phyloP scores from a whole-genome alignment of 139 green algal species.

The Volvox africanus region DNA sequence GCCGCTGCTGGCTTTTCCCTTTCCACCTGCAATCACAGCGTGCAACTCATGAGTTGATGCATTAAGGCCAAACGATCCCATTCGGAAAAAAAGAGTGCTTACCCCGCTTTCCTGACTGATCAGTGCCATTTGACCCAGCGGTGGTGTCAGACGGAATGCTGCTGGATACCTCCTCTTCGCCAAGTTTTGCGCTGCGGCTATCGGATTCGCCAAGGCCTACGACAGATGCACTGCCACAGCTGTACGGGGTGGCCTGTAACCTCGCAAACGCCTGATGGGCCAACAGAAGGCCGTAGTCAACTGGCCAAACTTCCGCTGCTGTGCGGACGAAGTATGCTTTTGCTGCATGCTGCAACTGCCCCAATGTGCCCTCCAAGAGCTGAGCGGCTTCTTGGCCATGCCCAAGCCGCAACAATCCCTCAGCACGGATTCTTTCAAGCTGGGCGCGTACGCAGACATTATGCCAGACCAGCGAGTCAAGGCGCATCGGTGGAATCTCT shows the following conservation, averaged over 20 bases:
- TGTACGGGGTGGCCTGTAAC: background rate
- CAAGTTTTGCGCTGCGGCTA: background rate
- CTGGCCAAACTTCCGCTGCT: background rate
- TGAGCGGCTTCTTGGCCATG: background rate
- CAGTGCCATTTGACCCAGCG: background rate
- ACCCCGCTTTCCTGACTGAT: slow-evolving; percentile 25
- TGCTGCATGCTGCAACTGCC: background rate
- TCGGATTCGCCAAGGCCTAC: background rate
- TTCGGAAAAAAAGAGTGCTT: background rate
- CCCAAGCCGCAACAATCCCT: background rate
- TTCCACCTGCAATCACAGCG: background rate
- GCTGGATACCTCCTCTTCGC: background rate
- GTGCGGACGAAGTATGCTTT: background rate
- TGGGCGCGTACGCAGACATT: background rate
- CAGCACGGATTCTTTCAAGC: background rate
- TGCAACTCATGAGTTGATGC: too few species aligned
- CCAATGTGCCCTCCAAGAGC: background rate
- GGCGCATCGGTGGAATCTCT: background rate
- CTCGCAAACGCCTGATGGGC: background rate
- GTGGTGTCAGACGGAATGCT: background rate
- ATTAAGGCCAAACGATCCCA: too few species aligned
- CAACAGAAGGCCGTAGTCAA: slow-evolving; percentile 36
- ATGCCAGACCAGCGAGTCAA: background rate
- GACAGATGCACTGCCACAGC: background rate
- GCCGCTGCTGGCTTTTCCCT: background rate